Base-by-base conservation (phyloP, 352 stramenopile genomes). In the Pythium aristosporum region DNA sequence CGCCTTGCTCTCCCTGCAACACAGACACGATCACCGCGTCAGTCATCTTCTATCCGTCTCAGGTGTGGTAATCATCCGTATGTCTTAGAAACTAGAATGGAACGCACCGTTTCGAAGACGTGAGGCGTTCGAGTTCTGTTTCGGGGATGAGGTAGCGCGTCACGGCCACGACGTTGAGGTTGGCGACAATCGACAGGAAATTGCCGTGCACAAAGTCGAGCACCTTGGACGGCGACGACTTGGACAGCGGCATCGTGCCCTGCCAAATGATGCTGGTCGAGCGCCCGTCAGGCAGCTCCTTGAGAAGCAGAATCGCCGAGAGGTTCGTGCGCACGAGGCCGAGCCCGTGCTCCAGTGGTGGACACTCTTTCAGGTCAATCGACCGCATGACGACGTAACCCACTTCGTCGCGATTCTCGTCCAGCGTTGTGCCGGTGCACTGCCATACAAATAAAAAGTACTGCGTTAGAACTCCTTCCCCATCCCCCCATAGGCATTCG, bases 331-430 rank as follows among this genome's bases (percentile, higher is more conserved):
- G 82, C 54, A 75, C 61, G 34, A 89, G 73, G 0, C 82, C 82
- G 37, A 79, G 74, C 8, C 72, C 74, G 28, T 68, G 62, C 36
- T 88, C 82, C 36, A 91, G 44, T n/a, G 79, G 75, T 25, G 47
- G 59, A 56, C 77, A 91, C 59, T 88, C 74, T 18, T 69, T 69
- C 13, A 87, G 44, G 39, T 88, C 79, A 10, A 91, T 69, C 3
- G 82, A 91, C 44, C 84, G 76, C 39, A 77, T 74, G 37, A 88
- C 75, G 23, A 85, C 28, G 68, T 78, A 89, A 7, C 82, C 82
- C 10, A 91, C 61, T 44, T 83, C 73, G 18, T 68, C 51, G n/a
- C 76, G 71, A 7, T 79, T 65, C 10, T 46, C 66, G 52, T 91
- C 76, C 42, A 75, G 46, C 55, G 69, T 80, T 37, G 68, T 82